Percentiles rank a stretch among this genome's conserved stretches.
These are phyloP conservation scores for Coprinopsis marcescibilis DNA, from an alignment of 768 basidiomycete species.

Conservation along the genomic window DNA sequence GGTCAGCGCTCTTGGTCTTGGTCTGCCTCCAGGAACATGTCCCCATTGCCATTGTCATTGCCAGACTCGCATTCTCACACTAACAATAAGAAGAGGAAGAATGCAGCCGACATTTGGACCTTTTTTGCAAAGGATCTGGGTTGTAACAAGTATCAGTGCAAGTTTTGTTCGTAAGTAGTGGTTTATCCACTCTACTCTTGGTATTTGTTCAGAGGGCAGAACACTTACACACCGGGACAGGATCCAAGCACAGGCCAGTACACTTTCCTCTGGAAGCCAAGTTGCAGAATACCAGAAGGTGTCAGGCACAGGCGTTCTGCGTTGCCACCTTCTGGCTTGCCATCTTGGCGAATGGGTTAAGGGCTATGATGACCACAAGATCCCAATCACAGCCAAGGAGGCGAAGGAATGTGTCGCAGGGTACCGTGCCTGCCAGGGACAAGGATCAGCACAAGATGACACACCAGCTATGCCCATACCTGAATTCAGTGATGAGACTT, in stretches of 20 bases:
- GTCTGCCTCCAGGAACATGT: background rate
- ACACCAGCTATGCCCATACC: background rate
- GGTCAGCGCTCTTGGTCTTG: background rate
- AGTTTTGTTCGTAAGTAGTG: background rate
- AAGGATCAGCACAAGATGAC: background rate
- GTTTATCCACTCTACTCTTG: no score
- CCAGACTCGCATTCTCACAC: background rate
- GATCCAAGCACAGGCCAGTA: background rate
- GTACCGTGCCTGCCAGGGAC: background rate
- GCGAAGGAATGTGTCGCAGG: background rate
- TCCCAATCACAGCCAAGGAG: background rate
- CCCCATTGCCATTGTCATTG: background rate
- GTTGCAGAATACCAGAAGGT: background rate
- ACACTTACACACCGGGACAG: background rate
- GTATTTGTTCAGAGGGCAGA: background rate
- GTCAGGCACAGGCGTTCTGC: background rate
- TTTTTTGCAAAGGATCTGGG: background rate
- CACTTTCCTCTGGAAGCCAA: background rate
- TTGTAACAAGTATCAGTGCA: background rate
- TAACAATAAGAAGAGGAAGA: background rate
- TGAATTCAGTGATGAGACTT: slow-evolving; percentile 16
- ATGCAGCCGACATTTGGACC: background rate
- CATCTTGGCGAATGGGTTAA: background rate
- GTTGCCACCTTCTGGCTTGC: background rate
- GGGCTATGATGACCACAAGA: background rate